Base-by-base conservation (phyloP, 495 filamentous ascomycete genomes). In the Pseudotulostoma volvatum region DNA sequence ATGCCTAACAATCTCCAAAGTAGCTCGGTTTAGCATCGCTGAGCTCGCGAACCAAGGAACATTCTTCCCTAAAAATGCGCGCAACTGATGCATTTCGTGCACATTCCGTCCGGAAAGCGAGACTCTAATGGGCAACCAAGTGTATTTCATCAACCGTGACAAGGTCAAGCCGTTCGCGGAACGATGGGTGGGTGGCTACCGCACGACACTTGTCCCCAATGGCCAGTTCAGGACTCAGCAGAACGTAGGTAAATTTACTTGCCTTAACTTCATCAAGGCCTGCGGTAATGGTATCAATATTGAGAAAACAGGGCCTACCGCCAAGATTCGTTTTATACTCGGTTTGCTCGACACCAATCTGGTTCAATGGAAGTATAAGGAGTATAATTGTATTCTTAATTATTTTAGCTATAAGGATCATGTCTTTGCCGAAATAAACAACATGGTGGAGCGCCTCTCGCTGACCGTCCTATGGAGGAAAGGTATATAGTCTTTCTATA, bases 361-460 rank as follows among this genome's bases (percentile, higher is more conserved):
- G 21, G 30, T 41, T 31, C 18, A 39, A 40, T 21, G 43, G 43
- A 21, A n/a, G n/a, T n/a, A n/a, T n/a, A n/a, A n/a, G n/a, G n/a
- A 45, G 32, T 33, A 36, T 45, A 20, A 45, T 36, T 17, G 38
- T 33, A 34, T 34, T 25, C 21, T 18, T 31, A 34, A 39, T 16
- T 21, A 32, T 41, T 33, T 45, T 41, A 18, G 38, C 43, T 25
- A 35, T 39, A 21, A 45, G 38, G 34, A 45, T 39, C 23, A 45
- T 18, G 23, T 45, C 43, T 25, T 34, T 31, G 13, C 39, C 20
- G 14, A 35, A 33, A 20, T 41, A 45, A 36, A 45, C 31, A 18
- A 45, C 33, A 13, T 45, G 43, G 18, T 23, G 36, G 7, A 45
- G 18, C 9, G 38, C 43, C 31, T 45, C 31, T 15, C 31, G 8